These are phyloP conservation scores for Mycena epipterygia DNA, from an alignment of 768 basidiomycete species.

Conservation along the genomic window DNA sequence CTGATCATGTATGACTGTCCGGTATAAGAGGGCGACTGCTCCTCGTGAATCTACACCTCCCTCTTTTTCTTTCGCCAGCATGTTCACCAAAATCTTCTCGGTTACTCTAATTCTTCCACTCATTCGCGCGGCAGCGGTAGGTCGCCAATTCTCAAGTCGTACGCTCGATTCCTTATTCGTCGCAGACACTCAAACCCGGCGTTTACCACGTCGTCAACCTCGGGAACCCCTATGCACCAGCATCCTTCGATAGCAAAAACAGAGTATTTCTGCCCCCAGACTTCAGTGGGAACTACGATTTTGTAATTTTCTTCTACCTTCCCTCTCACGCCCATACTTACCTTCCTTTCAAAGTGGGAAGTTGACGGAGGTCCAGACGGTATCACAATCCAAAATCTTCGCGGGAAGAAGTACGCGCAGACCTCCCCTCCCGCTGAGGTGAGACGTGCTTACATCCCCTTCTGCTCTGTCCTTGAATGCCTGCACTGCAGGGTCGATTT, in stretches of 20 bases:
- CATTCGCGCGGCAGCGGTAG: conserved; percentile 23
- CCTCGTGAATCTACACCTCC: neutral
- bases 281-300: conserved; percentile 28
- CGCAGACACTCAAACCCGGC: conserved; percentile 26
- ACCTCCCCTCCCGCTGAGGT: conserved; percentile 30
- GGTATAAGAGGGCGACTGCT: conserved; percentile 15
- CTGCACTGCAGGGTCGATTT: conserved; percentile 21
- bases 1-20: conserved; percentile 5
- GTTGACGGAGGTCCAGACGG: conserved; percentile 4
- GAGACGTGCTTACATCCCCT: neutral
- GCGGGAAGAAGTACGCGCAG: conserved; percentile 25
- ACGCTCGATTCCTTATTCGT: neutral
- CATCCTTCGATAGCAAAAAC: conserved; percentile 24
- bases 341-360: conserved; percentile 19
- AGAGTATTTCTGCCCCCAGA: conserved; percentile 24
- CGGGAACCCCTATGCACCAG: conserved; percentile 28
- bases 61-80: neutral
- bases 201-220: conserved; percentile 30
- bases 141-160: neutral
- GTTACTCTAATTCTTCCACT: conserved; percentile 11
- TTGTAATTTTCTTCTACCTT: neutral
- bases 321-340: neutral
- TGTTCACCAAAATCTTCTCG: conserved; percentile 15
- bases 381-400: conserved; percentile 32
- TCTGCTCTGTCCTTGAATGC: neutral